Evolutionary conservation across 2,329 filamentous ascomycete species (phyloP), one percentile per base, ranked within the genome.

Genomic region (Colletotrichum euphorbiae): DNA sequence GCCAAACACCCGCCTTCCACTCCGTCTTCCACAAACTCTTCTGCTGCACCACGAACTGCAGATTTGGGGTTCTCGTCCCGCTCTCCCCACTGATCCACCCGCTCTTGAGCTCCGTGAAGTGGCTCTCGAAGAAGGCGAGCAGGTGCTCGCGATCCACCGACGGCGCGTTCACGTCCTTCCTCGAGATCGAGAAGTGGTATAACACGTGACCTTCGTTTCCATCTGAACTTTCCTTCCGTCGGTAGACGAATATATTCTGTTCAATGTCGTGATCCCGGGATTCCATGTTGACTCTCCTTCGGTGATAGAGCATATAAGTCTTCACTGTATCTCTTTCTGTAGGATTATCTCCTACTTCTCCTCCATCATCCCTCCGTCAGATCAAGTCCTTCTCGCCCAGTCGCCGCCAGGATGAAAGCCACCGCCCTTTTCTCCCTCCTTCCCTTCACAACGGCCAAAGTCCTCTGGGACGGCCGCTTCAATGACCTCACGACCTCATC

Each of bases 81-180:
- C 75, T 70, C 62, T 81, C 79, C 50, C 84, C 84, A 58, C 78
- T 72, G 57, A 89, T 80, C 84, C 85, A 88, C 50, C 90, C 91
- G 65, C 87, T 87, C 81, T 93, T 92, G 76, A 93, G 79, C 81
- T 93, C 91, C 12, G 90, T 92, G 78, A 93, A 93, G 79, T 93
- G 90, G 76, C 83, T 87, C 79, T 92, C 90, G 80, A 89, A 89
- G 77, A 85, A 85, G 75, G 77, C 79, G 73, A 84, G 82, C 78
- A 93, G 90, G 77, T 93, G 91, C 81, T 93, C 90, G 62, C 89
- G 85, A 11, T 82, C 84, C 4, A 84, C 80, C 45, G 83, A 85
- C 0, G 91, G 91, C 0, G 89, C 81, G 74, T 92, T 92, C 17
- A 80, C 83, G 48, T 80, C 81, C 13, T 79, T 82, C 51, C 86